Evolutionary conservation across 1,139 yeast species (phyloP).

Genomic region (Saccharomyces hybrid): DNA sequence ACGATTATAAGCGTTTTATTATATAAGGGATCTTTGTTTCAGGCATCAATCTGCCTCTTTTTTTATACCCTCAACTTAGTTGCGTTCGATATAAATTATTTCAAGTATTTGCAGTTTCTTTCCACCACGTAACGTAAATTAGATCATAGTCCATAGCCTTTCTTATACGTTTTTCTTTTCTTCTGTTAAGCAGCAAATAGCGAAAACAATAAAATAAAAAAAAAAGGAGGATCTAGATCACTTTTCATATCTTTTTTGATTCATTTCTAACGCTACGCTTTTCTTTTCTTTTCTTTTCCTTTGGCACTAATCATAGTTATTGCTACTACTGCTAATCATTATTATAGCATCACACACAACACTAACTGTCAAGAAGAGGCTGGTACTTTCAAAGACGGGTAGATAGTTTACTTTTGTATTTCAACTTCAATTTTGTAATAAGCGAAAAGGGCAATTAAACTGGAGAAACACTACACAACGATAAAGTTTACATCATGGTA

Average conservation of each 20-base stretch:
- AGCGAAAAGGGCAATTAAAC: background rate
- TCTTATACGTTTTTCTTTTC: background rate
- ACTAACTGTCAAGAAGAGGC: background rate
- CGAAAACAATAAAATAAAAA: background rate
- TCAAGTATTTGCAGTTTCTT: background rate
- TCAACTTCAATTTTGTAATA: background rate
- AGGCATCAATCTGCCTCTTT: background rate
- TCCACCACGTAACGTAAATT: background rate
- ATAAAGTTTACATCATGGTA: background rate
- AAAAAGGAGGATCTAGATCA: background rate
- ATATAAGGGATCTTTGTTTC: background rate
- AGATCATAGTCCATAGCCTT: background rate
- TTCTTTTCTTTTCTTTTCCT: background rate
- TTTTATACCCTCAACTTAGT: background rate
- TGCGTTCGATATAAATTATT: background rate
- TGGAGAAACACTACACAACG: background rate
- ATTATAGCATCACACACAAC: background rate
- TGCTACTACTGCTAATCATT: background rate
- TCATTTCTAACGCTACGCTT: background rate
- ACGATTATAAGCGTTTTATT: background rate
- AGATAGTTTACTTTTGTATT: background rate
- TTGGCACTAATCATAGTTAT: background rate
- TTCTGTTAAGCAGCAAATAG: background rate
- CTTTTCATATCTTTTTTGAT: background rate
- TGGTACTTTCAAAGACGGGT: background rate